Evolutionary conservation across 148 eudicot species (phyloP), one percentile per base, ranked within the genome.

Genomic region (Bassia scoparia): DNA sequence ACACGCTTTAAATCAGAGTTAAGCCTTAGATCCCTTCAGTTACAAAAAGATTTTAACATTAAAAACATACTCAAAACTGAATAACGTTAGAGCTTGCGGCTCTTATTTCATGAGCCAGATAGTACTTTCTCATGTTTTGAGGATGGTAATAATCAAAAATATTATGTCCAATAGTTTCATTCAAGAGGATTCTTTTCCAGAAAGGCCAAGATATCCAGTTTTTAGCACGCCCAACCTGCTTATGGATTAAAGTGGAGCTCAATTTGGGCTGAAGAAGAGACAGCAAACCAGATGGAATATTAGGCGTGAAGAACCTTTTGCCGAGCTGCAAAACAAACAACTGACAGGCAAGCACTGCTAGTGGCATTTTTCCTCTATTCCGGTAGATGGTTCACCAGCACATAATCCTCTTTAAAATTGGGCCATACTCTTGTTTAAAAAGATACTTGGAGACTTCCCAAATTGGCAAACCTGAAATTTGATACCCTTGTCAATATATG

Each of bases 191-290:
- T n/a, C n/a, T n/a, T 92, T 86, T 87, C 93, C 50, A 96, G 84
- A 66, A 96, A 87, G 77, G 96, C 97, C 86, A 96, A 78, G 79
- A 92, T n/a, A 96, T 68, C 99, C 99, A 81, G 99, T 97, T 83
- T 92, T 96, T 43, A 96, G 83, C 38, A 96, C 99, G 84, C 87
- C 87, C 87, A 84, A 81, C 87, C 87, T 84, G 72, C 67, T 69
- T 35, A 56, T 73, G 65, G 54, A 60, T 43, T 43, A 76, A 76
- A 35, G n/a, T 41, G 20, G 37, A 61, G 54, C 55, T 76, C 58
- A 76, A 53, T 67, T 67, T 61, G 46, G 15, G 64, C 29, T 55
- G 29, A 38, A 37, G 8, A 60, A 35, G 33, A 21, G 35, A 67
- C 13, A 63, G 49, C 38, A 64, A 63, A n/a, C n/a, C n/a, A 1